Evolutionary conservation across 306 rosid genomes (phyloP).

Genomic region (Ceratonia siliqua): DNA sequence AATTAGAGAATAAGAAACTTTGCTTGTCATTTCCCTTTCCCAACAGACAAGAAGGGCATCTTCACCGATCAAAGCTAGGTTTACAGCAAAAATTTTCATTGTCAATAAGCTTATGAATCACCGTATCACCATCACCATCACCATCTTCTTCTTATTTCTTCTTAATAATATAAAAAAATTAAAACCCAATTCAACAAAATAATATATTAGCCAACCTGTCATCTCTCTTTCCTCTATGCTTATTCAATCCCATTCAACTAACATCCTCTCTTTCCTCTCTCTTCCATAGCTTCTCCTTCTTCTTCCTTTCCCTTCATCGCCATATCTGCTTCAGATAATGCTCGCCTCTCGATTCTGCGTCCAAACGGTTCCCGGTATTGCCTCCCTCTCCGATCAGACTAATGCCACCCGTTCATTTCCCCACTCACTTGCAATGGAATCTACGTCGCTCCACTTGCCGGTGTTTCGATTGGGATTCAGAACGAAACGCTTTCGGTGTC

Average conservation of each 20-base stretch:
- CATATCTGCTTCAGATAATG: slow-evolving; percentile 38
- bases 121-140: not conserved
- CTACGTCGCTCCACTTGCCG: slow-evolving; percentile 39
- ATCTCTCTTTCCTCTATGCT: not conserved
- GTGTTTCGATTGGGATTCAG: slow-evolving; percentile 33
- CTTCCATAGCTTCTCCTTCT: not conserved
- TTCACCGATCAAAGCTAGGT: not conserved
- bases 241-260: not conserved
- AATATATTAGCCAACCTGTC: not conserved
- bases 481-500: slow-evolving; percentile 34
- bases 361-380: slow-evolving; percentile 40
- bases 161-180: not conserved
- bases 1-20: not conserved
- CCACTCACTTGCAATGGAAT: slow-evolving; percentile 32
- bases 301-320: not conserved
- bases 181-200: not conserved
- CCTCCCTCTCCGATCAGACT: slow-evolving; percentile 48
- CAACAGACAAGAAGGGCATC: not conserved
- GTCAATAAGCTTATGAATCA: not conserved
- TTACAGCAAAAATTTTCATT: too few relatives aligned
- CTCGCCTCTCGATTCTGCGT: slow-evolving; percentile 34
- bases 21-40: too few relatives aligned
- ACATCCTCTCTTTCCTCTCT: not conserved
- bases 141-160: not conserved
- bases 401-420: slow-evolving; percentile 36